Base-by-base conservation (phyloP, 495 filamentous ascomycete genomes). In the Penicillium ucsense region DNA sequence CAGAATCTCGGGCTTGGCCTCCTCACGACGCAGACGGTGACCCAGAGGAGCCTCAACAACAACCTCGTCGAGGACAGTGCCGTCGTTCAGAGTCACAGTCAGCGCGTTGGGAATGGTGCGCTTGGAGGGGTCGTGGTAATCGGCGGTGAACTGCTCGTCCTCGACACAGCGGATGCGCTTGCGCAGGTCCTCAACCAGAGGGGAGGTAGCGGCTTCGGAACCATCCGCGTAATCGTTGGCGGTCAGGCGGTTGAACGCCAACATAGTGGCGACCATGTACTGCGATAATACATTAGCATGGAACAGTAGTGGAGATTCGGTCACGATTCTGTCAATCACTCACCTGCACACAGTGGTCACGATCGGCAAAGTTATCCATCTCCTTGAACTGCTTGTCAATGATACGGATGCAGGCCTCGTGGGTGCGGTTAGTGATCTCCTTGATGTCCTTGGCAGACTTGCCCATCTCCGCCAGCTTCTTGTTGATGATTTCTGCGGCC, bases 381-480 rank as follows among this genome's bases (percentile, higher is more conserved):
- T 89, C 84, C 77, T 96, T 97, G 77, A 94, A 92, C 71, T 97
- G 94, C 79, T 98, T 98, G 79, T 98, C 92, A 61, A 98, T 98
- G 70, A 98, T 98, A 45, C 92, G 88, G 58, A 97, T 80, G 69
- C 94, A 97, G 33, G 92, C 92, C 70, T 98, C 92, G 72, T 98
- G 92, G 2, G 92, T 98, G 54, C 92, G 84, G 78, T 91, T 95
- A 51, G 83, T 86, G 60, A 98, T 79, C 41, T 76, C 79, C 71
- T 94, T 88, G 72, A 98, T 97, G 61, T 98, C 94, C 62, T 85
- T 85, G 31, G 89, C 89, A 46, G 83, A 87, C 77, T 96, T 96
- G 65, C 89, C 90, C 70, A 86, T 69, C 7, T 78, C 76, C 57
- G 84, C 83, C 12, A 98, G 81, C 67, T 89, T 81, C 60, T 76